Conservation (phyloP, 768 basidiomycete genomes). For the Tricholoma furcatifolium region DNA sequence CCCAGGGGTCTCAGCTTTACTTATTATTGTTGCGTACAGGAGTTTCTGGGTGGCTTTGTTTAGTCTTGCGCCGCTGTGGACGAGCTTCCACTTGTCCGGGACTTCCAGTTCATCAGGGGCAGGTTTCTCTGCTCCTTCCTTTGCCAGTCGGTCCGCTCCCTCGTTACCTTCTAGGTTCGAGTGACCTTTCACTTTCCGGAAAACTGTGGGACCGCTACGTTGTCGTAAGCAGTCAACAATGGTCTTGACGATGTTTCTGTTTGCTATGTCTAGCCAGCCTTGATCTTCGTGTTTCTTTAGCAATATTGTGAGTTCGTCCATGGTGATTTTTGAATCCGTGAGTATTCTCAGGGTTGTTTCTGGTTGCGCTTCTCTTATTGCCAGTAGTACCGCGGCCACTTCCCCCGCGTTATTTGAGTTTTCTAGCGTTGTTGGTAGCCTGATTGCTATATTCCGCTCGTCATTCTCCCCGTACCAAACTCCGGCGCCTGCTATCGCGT, state of each 20-base stretch:
- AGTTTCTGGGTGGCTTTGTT: no score
- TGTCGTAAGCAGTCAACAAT: neutral
- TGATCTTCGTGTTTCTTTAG: neutral
- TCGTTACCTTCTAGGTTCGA: neutral
- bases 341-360: neutral
- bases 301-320: neutral
- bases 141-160: neutral
- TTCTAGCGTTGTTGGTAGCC: neutral
- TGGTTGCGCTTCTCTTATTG: neutral
- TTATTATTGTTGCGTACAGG: no score
- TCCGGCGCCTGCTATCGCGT: neutral
- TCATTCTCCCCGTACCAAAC: neutral
- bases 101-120: no score
- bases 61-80: no score
- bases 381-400: neutral
- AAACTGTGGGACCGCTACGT: neutral
- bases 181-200: neutral
- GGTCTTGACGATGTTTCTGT: neutral
- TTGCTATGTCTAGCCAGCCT: neutral
- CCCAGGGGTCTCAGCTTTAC: no score
- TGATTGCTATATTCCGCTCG: neutral
- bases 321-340: neutral
- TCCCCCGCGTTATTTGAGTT: neutral
- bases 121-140: neutral
- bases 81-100: no score